phyloP scores from a whole-genome alignment of 1,284 basidiomycete species.

The Leccinum colubrinum region DNA sequence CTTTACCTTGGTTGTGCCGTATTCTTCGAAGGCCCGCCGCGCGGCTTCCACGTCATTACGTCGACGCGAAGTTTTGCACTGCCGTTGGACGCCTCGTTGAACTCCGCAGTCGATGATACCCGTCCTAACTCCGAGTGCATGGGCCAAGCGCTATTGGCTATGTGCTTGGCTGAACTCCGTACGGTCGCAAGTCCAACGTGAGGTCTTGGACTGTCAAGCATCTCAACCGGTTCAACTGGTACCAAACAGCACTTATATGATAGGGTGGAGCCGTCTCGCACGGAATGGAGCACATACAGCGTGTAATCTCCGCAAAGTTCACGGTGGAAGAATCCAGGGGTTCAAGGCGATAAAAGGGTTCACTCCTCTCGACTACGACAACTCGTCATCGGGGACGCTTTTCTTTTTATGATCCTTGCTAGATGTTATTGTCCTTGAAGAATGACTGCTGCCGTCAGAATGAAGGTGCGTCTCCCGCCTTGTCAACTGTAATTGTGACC shows the following conservation, averaged over 20 bases:
- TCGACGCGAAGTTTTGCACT: background rate
- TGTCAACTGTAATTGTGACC: constrained; percentile 1
- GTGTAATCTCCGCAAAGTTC: constrained; percentile 23
- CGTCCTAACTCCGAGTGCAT: background rate
- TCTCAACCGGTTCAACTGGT: constrained; percentile 1
- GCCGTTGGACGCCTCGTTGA: background rate
- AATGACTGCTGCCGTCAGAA: constrained; percentile 5
- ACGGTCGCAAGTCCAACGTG: constrained; percentile 9
- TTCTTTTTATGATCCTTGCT: constrained; percentile 20
- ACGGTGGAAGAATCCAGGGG: constrained; percentile 1
- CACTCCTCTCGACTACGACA: background rate
- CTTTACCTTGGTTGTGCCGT: no score
- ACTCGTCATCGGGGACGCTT: constrained; percentile 4
- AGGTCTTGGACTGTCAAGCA: constrained; percentile 2
- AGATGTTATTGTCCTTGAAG: constrained; percentile 4
- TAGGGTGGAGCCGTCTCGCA: constrained; percentile 9
- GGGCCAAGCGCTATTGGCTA: background rate
- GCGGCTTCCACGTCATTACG: background rate
- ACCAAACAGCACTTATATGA: background rate
- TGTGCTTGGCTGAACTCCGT: background rate
- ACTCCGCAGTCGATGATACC: background rate
- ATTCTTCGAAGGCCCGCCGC: background rate
- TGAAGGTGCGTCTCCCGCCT: constrained; percentile 16
- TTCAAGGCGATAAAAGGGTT: background rate
- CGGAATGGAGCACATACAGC: constrained; percentile 5